Base-by-base conservation (phyloP, 179 eudicot species). In the Nepenthes alata region DNA sequence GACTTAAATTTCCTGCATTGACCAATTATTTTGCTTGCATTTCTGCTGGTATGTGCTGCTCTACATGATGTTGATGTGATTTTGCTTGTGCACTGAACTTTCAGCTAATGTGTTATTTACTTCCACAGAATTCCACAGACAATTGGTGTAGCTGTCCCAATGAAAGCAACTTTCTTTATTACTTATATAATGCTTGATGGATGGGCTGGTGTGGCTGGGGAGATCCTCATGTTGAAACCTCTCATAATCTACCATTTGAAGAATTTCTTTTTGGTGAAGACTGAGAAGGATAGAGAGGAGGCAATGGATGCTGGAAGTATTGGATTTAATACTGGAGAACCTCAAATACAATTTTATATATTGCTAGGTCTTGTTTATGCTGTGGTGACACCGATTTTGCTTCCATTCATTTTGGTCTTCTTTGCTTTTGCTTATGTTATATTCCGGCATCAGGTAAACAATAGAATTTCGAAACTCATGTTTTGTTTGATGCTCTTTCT, bases 191-290 rank as follows among this genome's bases (percentile, higher is more conserved):
- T 91, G 98, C 86, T 91, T 50, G 98, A 91, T 66, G 98, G 96
- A 55, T 91, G 97, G 98, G 96, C 98, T 70, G 98, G 96, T 58
- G 73, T 84, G 59, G 98, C 98, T 13, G 98, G 96, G 52, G 98
- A 91, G 81, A 81, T 91, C 62, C 70, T 91, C 63, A 78, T 96
- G 73, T 67, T 91, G 62, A 91, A 88, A 61, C 98, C 98, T 35
- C 69, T 91, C 58, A 83, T 91, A 57, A 73, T 88, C 44, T 91
- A 71, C 77, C 98, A 91, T 68, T 75, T 91, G 59, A 91, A 86
- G 67, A 91, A 84, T 62, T 76, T 79, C 74, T 86, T 91, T 58
- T 59, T 91, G 74, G 98, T 91, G 63, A 91, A 88, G 78, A 91
- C 98, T n/a, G 98, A 86, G 70, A 84, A 86, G 67, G 98, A 91